These are phyloP conservation scores for Yamadazyma insecticola DNA, from an alignment of 805 yeast genomes.

Conservation along the genomic window DNA sequence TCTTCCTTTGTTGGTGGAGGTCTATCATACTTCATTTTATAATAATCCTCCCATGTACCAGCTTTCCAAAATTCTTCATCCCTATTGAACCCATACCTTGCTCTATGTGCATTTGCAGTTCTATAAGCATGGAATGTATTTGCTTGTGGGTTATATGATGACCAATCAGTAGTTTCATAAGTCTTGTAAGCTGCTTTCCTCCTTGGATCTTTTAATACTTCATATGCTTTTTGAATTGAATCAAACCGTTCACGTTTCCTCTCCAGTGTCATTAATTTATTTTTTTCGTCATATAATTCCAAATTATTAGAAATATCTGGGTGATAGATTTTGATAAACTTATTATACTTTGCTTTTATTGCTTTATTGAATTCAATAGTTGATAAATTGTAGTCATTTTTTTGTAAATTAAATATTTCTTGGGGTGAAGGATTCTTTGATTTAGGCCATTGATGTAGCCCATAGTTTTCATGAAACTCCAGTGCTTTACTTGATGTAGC, in stretches of 20 bases:
- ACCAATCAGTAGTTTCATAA: slow-evolving; percentile 24
- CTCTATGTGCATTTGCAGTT: slow-evolving; percentile 36
- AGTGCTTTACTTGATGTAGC: no score
- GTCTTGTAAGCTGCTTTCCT: slow-evolving; percentile 26
- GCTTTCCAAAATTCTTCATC: slow-evolving; percentile 55
- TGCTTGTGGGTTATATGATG: slow-evolving; percentile 10
- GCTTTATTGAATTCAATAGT: slow-evolving; percentile 51
- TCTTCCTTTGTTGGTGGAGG: slow-evolving; percentile 38
- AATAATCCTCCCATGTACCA: slow-evolving; percentile 62
- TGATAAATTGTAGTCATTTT: slow-evolving; percentile 34
- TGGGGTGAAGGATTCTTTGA: slow-evolving; percentile 60
- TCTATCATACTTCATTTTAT: slow-evolving; percentile 36
- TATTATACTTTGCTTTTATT: slow-evolving; percentile 26
- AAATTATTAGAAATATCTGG: slow-evolving; percentile 55
- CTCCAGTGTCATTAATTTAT: slow-evolving; percentile 24
- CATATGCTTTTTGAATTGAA: slow-evolving; percentile 33
- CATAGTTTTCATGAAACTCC: slow-evolving; percentile 12
- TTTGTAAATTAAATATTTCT: slow-evolving; percentile 46
- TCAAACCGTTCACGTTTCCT: slow-evolving; percentile 30
- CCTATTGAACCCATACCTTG: slow-evolving; percentile 22
- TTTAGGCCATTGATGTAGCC: slow-evolving; percentile 54
- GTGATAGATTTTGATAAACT: slow-evolving; percentile 68
- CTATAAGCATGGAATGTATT: slow-evolving; percentile 28
- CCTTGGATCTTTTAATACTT: slow-evolving; percentile 49
- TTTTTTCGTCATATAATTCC: slow-evolving; percentile 20